Evolutionary conservation across 1,139 yeast genomes (phyloP).

Genomic region (Candida albicans): DNA sequence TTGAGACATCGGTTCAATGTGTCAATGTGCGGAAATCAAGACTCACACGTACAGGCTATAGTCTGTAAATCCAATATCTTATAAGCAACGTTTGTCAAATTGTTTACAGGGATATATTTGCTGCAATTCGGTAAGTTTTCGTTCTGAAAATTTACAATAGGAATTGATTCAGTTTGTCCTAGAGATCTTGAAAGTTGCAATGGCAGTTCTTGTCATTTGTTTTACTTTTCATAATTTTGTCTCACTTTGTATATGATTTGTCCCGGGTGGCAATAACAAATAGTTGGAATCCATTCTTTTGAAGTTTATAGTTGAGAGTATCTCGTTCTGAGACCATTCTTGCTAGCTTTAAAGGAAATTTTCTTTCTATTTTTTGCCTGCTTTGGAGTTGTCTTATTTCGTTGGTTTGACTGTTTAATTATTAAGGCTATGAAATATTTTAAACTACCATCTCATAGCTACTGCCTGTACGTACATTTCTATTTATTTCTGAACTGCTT

Average conservation of each 20-base stretch:
- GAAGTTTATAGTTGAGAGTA: neutral
- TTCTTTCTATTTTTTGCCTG: neutral
- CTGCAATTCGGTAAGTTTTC: neutral
- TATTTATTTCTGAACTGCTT: constrained; percentile 9
- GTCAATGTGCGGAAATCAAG: constrained; percentile 49
- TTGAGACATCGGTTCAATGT: constrained; percentile 49
- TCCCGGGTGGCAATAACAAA: neutral
- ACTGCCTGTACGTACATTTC: constrained; percentile 7
- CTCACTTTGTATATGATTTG: neutral
- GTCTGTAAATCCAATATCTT: neutral
- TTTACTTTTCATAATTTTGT: neutral
- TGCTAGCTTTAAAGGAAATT: neutral
- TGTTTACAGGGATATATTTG: neutral
- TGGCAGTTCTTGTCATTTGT: constrained; percentile 7
- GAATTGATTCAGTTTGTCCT: neutral
- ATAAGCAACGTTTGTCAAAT: neutral
- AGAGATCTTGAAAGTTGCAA: neutral
- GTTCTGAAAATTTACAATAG: constrained; percentile 2
- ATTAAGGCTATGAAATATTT: neutral
- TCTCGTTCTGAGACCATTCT: neutral
- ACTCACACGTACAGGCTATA: neutral
- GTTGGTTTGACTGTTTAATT: neutral
- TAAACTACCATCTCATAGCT: neutral
- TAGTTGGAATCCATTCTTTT: neutral
- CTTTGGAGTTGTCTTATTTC: neutral